Evolutionary conservation across 495 filamentous ascomycete genomes (phyloP).

Genomic region (Penicillium pancosmium): DNA sequence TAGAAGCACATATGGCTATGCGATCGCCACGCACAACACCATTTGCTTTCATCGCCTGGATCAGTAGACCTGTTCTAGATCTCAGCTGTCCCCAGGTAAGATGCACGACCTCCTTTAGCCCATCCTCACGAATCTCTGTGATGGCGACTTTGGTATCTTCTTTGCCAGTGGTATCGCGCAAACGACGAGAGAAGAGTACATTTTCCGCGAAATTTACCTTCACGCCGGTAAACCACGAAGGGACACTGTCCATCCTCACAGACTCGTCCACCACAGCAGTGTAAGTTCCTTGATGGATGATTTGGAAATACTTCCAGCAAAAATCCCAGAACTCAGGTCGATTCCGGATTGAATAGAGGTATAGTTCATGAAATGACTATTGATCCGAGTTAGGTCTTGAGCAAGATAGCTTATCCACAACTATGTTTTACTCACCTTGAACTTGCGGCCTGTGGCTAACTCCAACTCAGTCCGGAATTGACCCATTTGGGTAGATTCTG

Average conservation of each 20-base stretch:
- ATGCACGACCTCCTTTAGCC: constrained; percentile 50
- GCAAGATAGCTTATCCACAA: constrained; percentile 8
- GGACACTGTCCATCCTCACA: constrained; percentile 67
- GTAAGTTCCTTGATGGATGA: constrained; percentile 65
- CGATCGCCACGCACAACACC: constrained; percentile 72
- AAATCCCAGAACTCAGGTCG: constrained; percentile 69
- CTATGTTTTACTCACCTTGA: constrained; percentile 22
- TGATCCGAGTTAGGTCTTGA: neutral
- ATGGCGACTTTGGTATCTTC: constrained; percentile 69
- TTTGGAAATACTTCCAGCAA: constrained; percentile 57
- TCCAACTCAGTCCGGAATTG: constrained; percentile 48
- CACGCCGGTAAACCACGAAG: constrained; percentile 62
- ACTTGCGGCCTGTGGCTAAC: constrained; percentile 17
- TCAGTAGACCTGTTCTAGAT: constrained; percentile 53
- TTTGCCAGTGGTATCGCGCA: constrained; percentile 47
- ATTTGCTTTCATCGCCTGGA: constrained; percentile 61
- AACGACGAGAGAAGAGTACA: constrained; percentile 50
- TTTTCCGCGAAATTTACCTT: constrained; percentile 83
- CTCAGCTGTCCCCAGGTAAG: constrained; percentile 68
- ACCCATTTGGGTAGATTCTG: constrained; percentile 64
- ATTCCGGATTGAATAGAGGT: constrained; percentile 61
- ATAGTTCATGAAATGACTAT: constrained; percentile 59
- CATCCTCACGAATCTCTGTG: constrained; percentile 74
- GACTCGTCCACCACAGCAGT: constrained; percentile 65
- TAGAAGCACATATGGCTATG: constrained; percentile 69